phyloP scores from a whole-genome alignment of 2,329 filamentous ascomycete genomes.

The Zymoseptoria pseudotritici region DNA sequence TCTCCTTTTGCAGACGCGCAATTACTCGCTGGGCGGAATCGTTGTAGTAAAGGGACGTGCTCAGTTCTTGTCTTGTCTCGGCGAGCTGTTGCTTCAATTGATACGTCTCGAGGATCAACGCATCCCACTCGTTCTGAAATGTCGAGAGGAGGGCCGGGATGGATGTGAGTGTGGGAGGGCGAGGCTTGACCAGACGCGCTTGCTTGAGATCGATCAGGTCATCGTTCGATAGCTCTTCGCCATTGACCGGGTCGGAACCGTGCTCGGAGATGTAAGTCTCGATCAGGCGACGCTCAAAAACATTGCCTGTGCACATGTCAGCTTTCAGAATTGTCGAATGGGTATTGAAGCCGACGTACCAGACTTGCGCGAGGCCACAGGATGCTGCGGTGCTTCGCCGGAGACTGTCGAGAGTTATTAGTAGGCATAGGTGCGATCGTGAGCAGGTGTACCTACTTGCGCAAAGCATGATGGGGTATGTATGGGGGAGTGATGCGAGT shows the following conservation, averaged over 20 bases:
- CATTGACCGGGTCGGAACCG: conserved; percentile 83
- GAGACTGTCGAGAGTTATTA: conserved; percentile 58
- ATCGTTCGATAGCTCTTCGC: conserved; percentile 72
- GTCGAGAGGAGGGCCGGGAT: conserved; percentile 89
- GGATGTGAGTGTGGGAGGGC: conserved; percentile 88
- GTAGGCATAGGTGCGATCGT: not conserved
- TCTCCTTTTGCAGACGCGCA: conserved; percentile 78
- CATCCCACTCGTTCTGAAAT: conserved; percentile 98
- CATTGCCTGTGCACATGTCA: conserved; percentile 54
- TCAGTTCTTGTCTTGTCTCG: conserved; percentile 87
- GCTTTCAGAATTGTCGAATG: conserved; percentile 11
- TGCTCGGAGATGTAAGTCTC: conserved; percentile 92
- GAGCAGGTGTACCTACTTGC: conserved; percentile 28
- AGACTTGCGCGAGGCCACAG: conserved; percentile 90
- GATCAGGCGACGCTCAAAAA: conserved; percentile 92
- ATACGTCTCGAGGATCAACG: conserved; percentile 82
- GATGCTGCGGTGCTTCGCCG: conserved; percentile 89
- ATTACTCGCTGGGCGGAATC: conserved; percentile 96
- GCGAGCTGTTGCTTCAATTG: conserved; percentile 82
- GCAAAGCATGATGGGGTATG: conserved; percentile 28
- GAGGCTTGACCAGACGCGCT: conserved; percentile 73
- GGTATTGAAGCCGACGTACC: conserved; percentile 47
- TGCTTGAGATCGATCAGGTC: conserved; percentile 86
- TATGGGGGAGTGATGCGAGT: not conserved
- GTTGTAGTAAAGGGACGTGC: conserved; percentile 89